These are phyloP conservation scores for Leptomonas pyrrhocoris DNA, from an alignment of 208 protist species.

Conservation along the genomic window DNA sequence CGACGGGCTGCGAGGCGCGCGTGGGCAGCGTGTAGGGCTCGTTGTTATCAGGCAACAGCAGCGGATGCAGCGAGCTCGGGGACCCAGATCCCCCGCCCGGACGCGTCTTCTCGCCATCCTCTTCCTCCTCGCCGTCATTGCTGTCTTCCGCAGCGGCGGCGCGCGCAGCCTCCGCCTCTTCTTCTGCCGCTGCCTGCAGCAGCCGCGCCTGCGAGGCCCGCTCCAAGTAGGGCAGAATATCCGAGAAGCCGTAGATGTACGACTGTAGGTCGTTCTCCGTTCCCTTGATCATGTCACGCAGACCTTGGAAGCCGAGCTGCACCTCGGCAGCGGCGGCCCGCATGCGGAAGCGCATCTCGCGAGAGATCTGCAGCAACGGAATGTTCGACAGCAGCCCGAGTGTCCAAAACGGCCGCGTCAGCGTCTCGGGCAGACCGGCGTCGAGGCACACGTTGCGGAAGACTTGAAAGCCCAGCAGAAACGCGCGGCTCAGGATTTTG, in stretches of 20 bases:
- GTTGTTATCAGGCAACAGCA: constrained; percentile 2
- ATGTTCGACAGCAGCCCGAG: constrained; percentile 47
- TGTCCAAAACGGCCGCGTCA: constrained; percentile 51
- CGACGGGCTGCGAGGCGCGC: constrained; percentile 19
- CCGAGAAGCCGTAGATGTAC: constrained; percentile 41
- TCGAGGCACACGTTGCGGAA: constrained; percentile 48
- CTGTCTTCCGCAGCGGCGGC: neutral
- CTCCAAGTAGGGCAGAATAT: constrained; percentile 35
- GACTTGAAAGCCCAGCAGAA: constrained; percentile 41
- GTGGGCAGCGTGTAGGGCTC: constrained; percentile 18
- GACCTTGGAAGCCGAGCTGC: constrained; percentile 35
- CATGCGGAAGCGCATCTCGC: constrained; percentile 56
- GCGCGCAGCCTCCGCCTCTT: constrained; percentile 18
- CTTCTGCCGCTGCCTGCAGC: constrained; percentile 27
- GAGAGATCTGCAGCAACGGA: constrained; percentile 45
- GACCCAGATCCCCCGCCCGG: neutral
- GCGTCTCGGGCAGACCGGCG: constrained; percentile 45
- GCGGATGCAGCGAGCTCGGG: neutral
- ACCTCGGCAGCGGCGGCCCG: constrained; percentile 58
- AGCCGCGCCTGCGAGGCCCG: constrained; percentile 23
- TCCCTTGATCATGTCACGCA: constrained; percentile 46
- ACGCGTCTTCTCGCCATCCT: neutral
- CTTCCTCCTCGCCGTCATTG: neutral
- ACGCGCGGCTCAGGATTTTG: constrained; percentile 51
- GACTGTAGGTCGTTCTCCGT: constrained; percentile 48